A percentile compares a stretch with the other conserved stretches of the same genome.
These are phyloP conservation scores for Nannochloropsis gaditana DNA, from an alignment of 108 stramenopile genomes.

Conservation along the genomic window DNA sequence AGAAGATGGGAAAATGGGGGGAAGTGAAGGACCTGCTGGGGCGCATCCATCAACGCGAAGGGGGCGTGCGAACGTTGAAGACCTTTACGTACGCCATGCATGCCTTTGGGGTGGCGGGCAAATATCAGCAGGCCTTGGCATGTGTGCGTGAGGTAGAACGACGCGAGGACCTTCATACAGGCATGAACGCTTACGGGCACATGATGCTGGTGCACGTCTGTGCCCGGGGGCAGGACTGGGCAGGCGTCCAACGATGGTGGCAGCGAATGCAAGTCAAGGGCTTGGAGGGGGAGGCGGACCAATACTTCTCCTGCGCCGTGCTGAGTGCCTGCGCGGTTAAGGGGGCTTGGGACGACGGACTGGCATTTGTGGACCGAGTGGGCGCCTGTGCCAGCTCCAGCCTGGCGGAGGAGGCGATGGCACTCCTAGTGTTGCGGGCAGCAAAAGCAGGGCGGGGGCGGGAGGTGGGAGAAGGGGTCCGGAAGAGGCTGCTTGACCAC, in stretches of 20 bases:
- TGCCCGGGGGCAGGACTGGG: not conserved
- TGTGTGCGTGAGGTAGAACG: not conserved
- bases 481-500: not conserved
- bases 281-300: not conserved
- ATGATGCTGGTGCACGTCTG: not conserved
- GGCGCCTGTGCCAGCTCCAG: not conserved
- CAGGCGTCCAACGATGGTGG: not conserved
- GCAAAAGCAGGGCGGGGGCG: not conserved
- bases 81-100: not conserved
- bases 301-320: not conserved
- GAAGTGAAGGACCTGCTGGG: not conserved
- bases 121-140: not conserved
- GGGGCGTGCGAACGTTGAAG: not conserved
- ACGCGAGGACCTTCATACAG: not conserved
- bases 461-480: not conserved
- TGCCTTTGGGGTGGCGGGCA: not conserved
- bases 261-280: not conserved
- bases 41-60: not conserved
- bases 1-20: constrained; percentile 11
- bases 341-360: not conserved
- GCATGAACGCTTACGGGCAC: not conserved
- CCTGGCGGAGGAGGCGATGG: not conserved
- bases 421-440: not conserved
- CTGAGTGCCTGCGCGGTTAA: not conserved
- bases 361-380: not conserved